Percentiles rank a stretch among this genome's conserved stretches.
These are phyloP conservation scores for Epichloe brachyelytri DNA, from an alignment of 2,329 filamentous ascomycete genomes.

Conservation along the genomic window DNA sequence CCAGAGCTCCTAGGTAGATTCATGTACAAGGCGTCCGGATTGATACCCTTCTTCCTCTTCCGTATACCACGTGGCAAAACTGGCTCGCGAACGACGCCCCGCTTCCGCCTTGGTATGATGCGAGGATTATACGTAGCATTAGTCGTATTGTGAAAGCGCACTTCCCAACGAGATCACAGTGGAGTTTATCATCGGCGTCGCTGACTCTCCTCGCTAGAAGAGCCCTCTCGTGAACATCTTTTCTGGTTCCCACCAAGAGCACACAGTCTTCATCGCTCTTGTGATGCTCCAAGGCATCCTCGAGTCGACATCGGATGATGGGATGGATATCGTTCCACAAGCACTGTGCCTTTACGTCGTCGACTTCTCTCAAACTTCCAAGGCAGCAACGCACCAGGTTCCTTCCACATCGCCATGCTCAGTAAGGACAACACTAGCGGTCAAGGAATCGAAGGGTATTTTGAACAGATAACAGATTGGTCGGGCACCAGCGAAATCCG, in stretches of 20 bases:
- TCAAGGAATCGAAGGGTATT: not conserved
- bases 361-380: not conserved
- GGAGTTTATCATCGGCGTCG: not conserved
- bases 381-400: not conserved
- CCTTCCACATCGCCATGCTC: not conserved
- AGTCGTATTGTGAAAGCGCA: not conserved
- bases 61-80: too few relatives aligned
- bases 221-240: not conserved
- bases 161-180: not conserved
- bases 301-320: not conserved
- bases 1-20: not conserved
- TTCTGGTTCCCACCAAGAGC: not conserved
- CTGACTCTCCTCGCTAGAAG: not conserved
- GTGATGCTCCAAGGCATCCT: not conserved
- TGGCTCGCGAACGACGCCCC: too few relatives aligned
- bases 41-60: not conserved
- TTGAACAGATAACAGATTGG: not conserved
- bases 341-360: not conserved
- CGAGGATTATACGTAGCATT: too few relatives aligned
- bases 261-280: not conserved
- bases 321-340: not conserved
- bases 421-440: not conserved
- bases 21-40: not conserved
- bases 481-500: too few relatives aligned
- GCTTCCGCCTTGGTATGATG: too few relatives aligned